These are phyloP conservation scores for Trichoderma cornu-damae DNA, from an alignment of 2,329 filamentous ascomycete genomes.

Conservation along the genomic window DNA sequence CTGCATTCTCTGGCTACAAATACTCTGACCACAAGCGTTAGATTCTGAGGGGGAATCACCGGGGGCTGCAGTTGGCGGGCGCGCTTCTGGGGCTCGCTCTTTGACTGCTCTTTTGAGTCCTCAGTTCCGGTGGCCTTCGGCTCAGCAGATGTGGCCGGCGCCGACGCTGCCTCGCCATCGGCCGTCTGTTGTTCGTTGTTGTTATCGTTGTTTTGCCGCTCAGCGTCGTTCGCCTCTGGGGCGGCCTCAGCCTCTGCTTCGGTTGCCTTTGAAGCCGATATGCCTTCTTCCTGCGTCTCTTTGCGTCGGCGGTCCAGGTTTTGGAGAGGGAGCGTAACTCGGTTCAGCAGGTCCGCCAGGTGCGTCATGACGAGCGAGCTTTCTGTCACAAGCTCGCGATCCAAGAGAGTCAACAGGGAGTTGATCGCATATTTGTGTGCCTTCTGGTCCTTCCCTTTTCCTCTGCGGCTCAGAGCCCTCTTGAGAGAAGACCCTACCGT, in stretches of 20 bases:
- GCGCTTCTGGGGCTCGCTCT: slow-evolving; percentile 43
- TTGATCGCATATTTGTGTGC: slow-evolving; percentile 88
- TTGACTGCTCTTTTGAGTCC: slow-evolving; percentile 31
- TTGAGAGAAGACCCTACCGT: slow-evolving; percentile 68
- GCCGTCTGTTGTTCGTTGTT: slow-evolving; percentile 18
- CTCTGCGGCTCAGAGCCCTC: slow-evolving; percentile 71
- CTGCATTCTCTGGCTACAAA: slow-evolving; percentile 94
- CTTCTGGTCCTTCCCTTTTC: slow-evolving; percentile 80
- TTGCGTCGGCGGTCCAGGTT: slow-evolving; percentile 78
- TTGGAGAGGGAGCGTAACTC: slow-evolving; percentile 81
- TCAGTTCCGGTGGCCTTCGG: slow-evolving; percentile 26
- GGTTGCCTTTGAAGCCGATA: slow-evolving; percentile 34
- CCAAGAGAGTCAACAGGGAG: slow-evolving; percentile 77
- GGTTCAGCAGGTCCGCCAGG: slow-evolving; percentile 78
- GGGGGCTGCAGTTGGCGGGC: slow-evolving; percentile 67
- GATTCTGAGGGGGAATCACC: slow-evolving; percentile 79
- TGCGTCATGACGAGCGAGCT: slow-evolving; percentile 96
- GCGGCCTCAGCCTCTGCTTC: slow-evolving; percentile 34
- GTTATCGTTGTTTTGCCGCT: slow-evolving; percentile 33
- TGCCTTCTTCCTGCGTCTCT: slow-evolving; percentile 55
- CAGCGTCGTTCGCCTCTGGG: slow-evolving; percentile 24
- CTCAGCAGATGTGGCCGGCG: slow-evolving; percentile 26
- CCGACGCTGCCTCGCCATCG: slow-evolving; percentile 23
- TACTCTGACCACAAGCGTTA: slow-evolving; percentile 92
- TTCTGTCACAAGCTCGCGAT: slow-evolving; percentile 93